A percentile compares a stretch with the other conserved stretches of the same genome.
Evolutionary conservation across 2,329 filamentous ascomycete species (phyloP).

Genomic region (Periconia digitata): DNA sequence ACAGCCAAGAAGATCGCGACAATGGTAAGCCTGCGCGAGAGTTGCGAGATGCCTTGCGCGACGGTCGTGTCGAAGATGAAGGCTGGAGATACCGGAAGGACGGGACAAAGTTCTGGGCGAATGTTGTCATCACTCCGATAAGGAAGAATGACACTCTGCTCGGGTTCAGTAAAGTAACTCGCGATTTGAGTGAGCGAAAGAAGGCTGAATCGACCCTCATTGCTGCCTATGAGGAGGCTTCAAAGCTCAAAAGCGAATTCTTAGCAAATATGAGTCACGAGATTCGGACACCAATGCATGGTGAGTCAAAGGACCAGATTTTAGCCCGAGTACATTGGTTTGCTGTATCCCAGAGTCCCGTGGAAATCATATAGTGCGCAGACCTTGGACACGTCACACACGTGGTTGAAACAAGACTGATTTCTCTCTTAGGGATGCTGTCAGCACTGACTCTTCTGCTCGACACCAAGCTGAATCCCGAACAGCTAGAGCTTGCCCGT

Average conservation of each 20-base stretch:
- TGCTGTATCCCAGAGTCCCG: too few relatives aligned
- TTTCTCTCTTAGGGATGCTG: constrained; percentile 49
- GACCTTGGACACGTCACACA: too few relatives aligned
- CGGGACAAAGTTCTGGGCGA: constrained; percentile 61
- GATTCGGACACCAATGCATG: constrained; percentile 66
- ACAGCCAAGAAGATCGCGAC: constrained; percentile 54
- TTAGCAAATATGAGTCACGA: constrained; percentile 66
- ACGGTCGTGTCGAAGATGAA: constrained; percentile 61
- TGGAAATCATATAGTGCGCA: too few relatives aligned
- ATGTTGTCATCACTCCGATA: constrained; percentile 61
- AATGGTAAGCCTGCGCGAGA: constrained; percentile 55
- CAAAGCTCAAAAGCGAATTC: constrained; percentile 64
- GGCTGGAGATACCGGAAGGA: constrained; percentile 63
- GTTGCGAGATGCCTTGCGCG: constrained; percentile 55
- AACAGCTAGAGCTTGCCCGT: constrained; percentile 59
- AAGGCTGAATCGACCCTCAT: constrained; percentile 59
- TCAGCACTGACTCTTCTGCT: constrained; percentile 60
- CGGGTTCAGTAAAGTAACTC: constrained; percentile 62
- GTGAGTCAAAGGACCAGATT: too few relatives aligned
- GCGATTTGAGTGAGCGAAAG: constrained; percentile 59
- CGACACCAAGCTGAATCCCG: constrained; percentile 54
- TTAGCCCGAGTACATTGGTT: too few relatives aligned
- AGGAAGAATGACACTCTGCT: constrained; percentile 56
- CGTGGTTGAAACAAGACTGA: neutral
- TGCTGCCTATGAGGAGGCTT: constrained; percentile 62